Conservation (phyloP, 768 basidiomycete species). For the Termitomyces sp. region DNA sequence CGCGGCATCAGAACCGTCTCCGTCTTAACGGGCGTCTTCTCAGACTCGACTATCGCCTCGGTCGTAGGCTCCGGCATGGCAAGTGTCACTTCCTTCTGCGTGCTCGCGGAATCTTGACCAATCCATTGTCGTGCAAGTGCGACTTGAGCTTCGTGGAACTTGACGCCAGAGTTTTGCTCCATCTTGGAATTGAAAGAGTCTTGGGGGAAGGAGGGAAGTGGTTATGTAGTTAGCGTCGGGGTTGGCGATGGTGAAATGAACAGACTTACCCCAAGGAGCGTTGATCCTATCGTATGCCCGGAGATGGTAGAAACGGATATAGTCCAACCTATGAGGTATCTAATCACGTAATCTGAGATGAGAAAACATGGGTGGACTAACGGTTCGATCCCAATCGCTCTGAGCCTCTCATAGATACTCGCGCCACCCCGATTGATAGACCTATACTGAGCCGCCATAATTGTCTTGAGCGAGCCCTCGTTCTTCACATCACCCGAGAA, state of each 20-base stretch:
- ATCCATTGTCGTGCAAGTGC: slow-evolving; percentile 79
- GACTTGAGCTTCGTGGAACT: slow-evolving; percentile 82
- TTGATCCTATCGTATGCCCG: slow-evolving; percentile 90
- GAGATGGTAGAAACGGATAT: slow-evolving; percentile 90
- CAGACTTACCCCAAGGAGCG: slow-evolving; percentile 51
- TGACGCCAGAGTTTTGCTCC: slow-evolving; percentile 71
- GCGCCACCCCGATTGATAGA: slow-evolving; percentile 87
- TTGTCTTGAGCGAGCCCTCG: slow-evolving; percentile 60
- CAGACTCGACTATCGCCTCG: slow-evolving; percentile 43
- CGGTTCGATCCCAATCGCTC: slow-evolving; percentile 76
- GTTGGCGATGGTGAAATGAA: neutral
- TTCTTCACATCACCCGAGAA: slow-evolving; percentile 80
- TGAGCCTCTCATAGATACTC: slow-evolving; percentile 81
- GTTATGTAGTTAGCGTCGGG: neutral
- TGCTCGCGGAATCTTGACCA: slow-evolving; percentile 36
- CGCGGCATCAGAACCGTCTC: slow-evolving; percentile 65
- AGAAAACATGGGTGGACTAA: slow-evolving; percentile 29
- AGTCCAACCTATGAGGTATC: slow-evolving; percentile 53
- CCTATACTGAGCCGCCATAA: slow-evolving; percentile 85
- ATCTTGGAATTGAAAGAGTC: slow-evolving; percentile 55
- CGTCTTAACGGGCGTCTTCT: slow-evolving; percentile 45
- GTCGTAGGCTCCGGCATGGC: slow-evolving; percentile 46
- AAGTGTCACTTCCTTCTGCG: slow-evolving; percentile 51
- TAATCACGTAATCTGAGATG: neutral
- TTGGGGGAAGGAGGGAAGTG: neutral